A percentile compares a stretch with the other conserved stretches of the same genome.
These are phyloP conservation scores for Penicillium coprophilum DNA, from an alignment of 495 filamentous ascomycete genomes.

Conservation along the genomic window DNA sequence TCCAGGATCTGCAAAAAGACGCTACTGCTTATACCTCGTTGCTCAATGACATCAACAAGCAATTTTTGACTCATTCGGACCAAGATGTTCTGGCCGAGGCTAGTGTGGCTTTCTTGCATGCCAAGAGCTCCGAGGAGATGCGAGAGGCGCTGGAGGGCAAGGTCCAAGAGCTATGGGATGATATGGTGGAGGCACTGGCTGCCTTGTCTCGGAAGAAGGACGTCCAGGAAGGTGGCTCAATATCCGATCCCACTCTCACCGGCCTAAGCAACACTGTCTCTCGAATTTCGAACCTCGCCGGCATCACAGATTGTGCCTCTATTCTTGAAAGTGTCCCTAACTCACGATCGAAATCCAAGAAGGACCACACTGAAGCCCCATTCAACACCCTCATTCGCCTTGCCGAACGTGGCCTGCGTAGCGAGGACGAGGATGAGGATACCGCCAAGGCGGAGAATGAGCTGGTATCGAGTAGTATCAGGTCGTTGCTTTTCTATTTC, in stretches of 20 bases:
- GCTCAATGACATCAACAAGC: slow-evolving; percentile 88
- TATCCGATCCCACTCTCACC: slow-evolving; percentile 59
- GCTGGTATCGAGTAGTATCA: slow-evolving; percentile 68
- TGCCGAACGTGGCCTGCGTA: slow-evolving; percentile 61
- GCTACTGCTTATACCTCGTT: slow-evolving; percentile 76
- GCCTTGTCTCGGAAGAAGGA: slow-evolving; percentile 67
- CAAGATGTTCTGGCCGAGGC: slow-evolving; percentile 83
- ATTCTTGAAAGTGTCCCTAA: slow-evolving; percentile 62
- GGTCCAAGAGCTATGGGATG: slow-evolving; percentile 80
- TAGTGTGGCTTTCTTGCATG: slow-evolving; percentile 77
- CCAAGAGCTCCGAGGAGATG: slow-evolving; percentile 79
- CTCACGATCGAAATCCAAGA: slow-evolving; percentile 48
- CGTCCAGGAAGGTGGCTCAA: slow-evolving; percentile 58
- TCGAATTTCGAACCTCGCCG: slow-evolving; percentile 79
- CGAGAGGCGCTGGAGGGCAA: slow-evolving; percentile 80
- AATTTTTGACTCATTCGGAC: slow-evolving; percentile 88
- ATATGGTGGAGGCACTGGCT: slow-evolving; percentile 67
- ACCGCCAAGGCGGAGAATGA: slow-evolving; percentile 71
- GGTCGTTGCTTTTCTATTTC: slow-evolving; percentile 79
- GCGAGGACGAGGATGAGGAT: slow-evolving; percentile 59
- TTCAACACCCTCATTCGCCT: slow-evolving; percentile 70
- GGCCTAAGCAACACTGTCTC: slow-evolving; percentile 77
- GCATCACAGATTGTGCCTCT: slow-evolving; percentile 71
- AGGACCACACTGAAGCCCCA: slow-evolving; percentile 43
- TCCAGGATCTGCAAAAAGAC: slow-evolving; percentile 86